These are phyloP conservation scores for Blastocladiella britannica DNA, from an alignment of 192 early-diverging fungal genomes.

Conservation along the genomic window DNA sequence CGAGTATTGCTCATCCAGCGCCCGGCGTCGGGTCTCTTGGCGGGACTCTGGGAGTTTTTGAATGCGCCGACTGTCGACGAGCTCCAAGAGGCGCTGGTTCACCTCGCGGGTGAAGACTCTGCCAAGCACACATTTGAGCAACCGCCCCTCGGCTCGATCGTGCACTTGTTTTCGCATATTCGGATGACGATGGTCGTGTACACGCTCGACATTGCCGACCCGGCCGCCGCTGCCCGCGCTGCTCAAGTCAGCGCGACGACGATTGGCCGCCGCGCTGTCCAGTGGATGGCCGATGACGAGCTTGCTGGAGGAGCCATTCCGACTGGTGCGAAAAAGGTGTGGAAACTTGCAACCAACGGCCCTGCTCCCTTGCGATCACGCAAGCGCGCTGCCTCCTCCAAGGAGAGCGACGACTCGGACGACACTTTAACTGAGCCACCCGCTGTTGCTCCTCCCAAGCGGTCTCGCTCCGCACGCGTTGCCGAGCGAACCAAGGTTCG, in stretches of 20 bases:
- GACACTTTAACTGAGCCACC: too few species aligned
- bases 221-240: neutral
- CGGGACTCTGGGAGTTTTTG: conserved; percentile 61
- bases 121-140: conserved; percentile 1
- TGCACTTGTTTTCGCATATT: conserved; percentile 53
- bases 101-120: too few species aligned
- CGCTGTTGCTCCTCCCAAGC: too few species aligned
- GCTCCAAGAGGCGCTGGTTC: neutral
- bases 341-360: too few species aligned
- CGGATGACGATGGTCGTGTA: conserved; percentile 26
- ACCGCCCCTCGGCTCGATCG: conserved; percentile 19
- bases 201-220: conserved; percentile 3
- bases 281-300: conserved; percentile 22
- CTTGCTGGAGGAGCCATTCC: conserved; percentile 27
- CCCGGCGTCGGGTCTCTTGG: conserved; percentile 36
- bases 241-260: neutral
- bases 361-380: too few species aligned
- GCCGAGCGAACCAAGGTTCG: too few species aligned
- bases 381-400: too few species aligned
- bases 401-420: too few species aligned
- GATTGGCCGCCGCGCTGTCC: neutral
- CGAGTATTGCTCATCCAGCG: conserved; percentile 33
- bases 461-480: too few species aligned
- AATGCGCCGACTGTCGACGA: conserved; percentile 17
- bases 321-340: conserved; percentile 31